Base-by-base conservation (phyloP, 2,329 filamentous ascomycete species). In the Hypoxylon sp. region DNA sequence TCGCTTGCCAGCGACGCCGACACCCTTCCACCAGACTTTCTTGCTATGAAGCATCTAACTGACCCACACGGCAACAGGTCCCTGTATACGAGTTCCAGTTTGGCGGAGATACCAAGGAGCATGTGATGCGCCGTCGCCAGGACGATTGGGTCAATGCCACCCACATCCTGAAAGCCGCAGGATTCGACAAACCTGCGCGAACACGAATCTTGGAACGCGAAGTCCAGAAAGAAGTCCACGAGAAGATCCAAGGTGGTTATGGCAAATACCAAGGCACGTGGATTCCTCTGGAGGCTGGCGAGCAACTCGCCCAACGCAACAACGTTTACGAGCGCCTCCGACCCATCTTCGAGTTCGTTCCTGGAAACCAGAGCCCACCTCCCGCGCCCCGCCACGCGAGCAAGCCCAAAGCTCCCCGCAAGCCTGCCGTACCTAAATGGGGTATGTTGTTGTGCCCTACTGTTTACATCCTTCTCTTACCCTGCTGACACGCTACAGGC, bases 71-170 rank as follows among this genome's bases (percentile, higher is more conserved):
- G 52, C 50, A 61, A 60, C 74, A 97, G 93, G 93, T 97, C 66
- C 95, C 95, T 33, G 95, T 98, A 9, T 97, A 96, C 77, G 96
- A 98, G 77, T 96, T 89, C 80, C 93, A 96, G 77, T 90, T 97
- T 73, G 93, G 90, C 33, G 85, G 84, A 70, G 93, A 96, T 76
- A 76, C 89, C 30, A 89, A 91, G 76, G 87, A 91, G 74, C 93
- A 97, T 92, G 92, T 98, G 70, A 99, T 99, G 96, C 91, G 96
- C 78, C 89, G 96, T 52, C 89, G 95, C 64, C 87, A 89, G 55
- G 96, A 99, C 79, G 89, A 98, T 80, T 99, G 95, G 93, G 96
- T 99, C 81, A 99, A 99, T 83, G 96, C 96, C n/a, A 99, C 96
- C 56, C 96, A 99, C 77, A 98, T 99, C 64, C 83, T 99, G 50